These are phyloP conservation scores for Lyophyllum atratum DNA, from an alignment of 768 basidiomycete genomes.

Conservation along the genomic window DNA sequence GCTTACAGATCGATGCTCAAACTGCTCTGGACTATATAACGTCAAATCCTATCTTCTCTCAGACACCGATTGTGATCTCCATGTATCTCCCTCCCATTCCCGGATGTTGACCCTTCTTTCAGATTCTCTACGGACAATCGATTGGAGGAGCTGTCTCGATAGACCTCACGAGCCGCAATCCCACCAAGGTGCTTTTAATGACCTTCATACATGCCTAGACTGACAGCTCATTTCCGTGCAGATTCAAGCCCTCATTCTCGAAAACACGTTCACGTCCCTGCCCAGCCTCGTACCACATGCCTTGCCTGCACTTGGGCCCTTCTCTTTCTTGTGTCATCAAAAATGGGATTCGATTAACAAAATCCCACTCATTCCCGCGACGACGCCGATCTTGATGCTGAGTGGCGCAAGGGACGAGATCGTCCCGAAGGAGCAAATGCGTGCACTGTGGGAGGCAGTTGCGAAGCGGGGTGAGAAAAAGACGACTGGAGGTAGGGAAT, in stretches of 20 bases:
- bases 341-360: constrained; percentile 16
- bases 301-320: constrained; percentile 47
- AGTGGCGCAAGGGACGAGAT: constrained; percentile 74
- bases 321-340: constrained; percentile 17
- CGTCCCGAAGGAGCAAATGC: constrained; percentile 79
- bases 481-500: constrained; percentile 36
- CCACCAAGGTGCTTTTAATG: constrained; percentile 49
- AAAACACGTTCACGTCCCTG: constrained; percentile 92
- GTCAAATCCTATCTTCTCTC: constrained; percentile 60
- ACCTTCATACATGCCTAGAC: not conserved
- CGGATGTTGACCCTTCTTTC: not conserved
- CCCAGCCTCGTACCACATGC: constrained; percentile 80
- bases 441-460: constrained; percentile 66
- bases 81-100: not conserved
- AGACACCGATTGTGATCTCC: constrained; percentile 62
- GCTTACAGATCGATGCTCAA: constrained; percentile 83
- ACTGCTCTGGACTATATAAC: constrained; percentile 76
- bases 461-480: constrained; percentile 53
- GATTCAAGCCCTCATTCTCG: constrained; percentile 81
- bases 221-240: constrained; percentile 25
- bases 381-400: constrained; percentile 79
- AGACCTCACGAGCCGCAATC: constrained; percentile 81
- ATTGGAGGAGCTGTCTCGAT: constrained; percentile 95
- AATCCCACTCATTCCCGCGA: constrained; percentile 57
- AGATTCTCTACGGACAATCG: constrained; percentile 83